These are phyloP conservation scores for Leptoxyphium fumago DNA, from an alignment of 2,329 filamentous ascomycete species.

Conservation along the genomic window DNA sequence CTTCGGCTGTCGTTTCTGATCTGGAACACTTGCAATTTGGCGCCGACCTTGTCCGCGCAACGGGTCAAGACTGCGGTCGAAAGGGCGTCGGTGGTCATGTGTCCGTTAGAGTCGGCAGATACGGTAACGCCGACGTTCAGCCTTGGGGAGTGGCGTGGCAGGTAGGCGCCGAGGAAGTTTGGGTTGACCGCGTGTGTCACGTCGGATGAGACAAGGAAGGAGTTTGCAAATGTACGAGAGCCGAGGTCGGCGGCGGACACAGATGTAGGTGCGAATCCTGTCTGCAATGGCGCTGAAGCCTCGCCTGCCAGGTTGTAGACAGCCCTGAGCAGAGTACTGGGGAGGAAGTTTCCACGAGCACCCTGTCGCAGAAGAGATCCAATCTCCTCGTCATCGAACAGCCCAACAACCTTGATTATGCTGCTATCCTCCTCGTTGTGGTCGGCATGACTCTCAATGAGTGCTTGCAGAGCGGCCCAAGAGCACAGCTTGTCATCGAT, in stretches of 20 bases:
- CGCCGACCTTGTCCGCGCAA: conserved; percentile 58
- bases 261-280: conserved; percentile 22
- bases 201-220: conserved; percentile 83
- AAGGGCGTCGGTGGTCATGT: conserved; percentile 89
- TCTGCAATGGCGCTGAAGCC: conserved; percentile 33
- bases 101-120: conserved; percentile 71
- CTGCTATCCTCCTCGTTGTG: conserved; percentile 45
- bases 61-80: conserved; percentile 68
- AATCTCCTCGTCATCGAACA: conserved; percentile 96
- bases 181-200: conserved; percentile 91
- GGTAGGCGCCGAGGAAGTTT: conserved; percentile 75
- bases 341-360: conserved; percentile 77
- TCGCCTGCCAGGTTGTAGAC: conserved; percentile 48
- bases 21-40: conserved; percentile 74
- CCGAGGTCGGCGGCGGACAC: conserved; percentile 34
- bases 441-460: conserved; percentile 41
- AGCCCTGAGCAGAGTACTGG: conserved; percentile 64
- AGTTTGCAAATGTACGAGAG: conserved; percentile 75
- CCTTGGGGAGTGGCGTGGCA: conserved; percentile 70
- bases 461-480: conserved; percentile 73
- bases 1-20: conserved; percentile 83
- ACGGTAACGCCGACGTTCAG: conserved; percentile 80
- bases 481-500: conserved; percentile 98
- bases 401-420: conserved; percentile 74
- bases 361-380: conserved; percentile 83